Conservation (phyloP, 2,329 filamentous ascomycete genomes). For the Amesomyces nigricolor region DNA sequence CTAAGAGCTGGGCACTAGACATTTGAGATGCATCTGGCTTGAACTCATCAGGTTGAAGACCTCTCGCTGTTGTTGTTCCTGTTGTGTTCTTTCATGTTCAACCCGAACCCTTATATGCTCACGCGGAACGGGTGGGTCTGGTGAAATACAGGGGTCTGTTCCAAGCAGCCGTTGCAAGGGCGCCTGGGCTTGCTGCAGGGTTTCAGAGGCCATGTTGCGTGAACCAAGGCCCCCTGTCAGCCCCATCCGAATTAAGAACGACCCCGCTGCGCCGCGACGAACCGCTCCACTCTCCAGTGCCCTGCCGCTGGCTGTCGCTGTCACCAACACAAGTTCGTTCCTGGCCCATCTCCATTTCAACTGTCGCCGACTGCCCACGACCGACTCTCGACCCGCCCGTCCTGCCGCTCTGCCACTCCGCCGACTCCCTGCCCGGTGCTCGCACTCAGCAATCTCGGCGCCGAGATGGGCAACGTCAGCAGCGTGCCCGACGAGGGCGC, state of each 20-base stretch:
- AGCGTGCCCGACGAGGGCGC: conserved; percentile 82
- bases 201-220: conserved; percentile 9
- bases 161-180: neutral
- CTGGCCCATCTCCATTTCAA: conserved; percentile 8
- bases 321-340: conserved; percentile 15
- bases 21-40: too few relatives aligned
- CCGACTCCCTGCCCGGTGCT: conserved; percentile 10
- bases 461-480: conserved; percentile 83
- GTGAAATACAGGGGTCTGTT: too few relatives aligned
- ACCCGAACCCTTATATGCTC: neutral
- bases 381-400: conserved; percentile 7
- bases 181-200: conserved; percentile 5
- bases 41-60: too few relatives aligned
- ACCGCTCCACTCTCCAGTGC: neutral
- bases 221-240: conserved; percentile 1
- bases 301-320: neutral
- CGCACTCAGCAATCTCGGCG: conserved; percentile 24
- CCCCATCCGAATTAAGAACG: conserved; percentile 10
- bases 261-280: conserved; percentile 21
- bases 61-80: neutral
- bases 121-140: too few relatives aligned
- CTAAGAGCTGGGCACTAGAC: too few relatives aligned
- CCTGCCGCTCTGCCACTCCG: conserved; percentile 16
- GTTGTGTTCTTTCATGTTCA: neutral
- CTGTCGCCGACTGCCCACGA: conserved; percentile 5